Conservation (phyloP, 805 yeast genomes). For the Yarrowia yakushimensis region DNA sequence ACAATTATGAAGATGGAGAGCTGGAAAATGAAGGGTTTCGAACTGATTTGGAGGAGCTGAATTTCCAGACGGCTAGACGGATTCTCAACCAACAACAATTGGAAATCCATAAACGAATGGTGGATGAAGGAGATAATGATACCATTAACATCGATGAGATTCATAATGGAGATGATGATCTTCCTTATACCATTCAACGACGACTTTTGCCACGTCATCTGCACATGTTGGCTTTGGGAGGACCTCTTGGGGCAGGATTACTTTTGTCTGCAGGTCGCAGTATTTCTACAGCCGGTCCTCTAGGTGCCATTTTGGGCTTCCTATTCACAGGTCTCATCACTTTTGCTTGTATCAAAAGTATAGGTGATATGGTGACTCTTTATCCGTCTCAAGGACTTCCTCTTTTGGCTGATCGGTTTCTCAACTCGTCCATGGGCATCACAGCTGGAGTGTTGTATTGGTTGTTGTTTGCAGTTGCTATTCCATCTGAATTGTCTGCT, state of each 20-base stretch:
- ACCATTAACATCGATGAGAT: slow-evolving; percentile 27
- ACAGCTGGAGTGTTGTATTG: slow-evolving; percentile 72
- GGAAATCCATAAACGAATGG: slow-evolving; percentile 16
- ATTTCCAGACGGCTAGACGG: neutral
- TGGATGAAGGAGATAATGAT: slow-evolving; percentile 29
- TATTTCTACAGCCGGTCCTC: slow-evolving; percentile 68
- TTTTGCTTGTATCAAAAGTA: slow-evolving; percentile 63
- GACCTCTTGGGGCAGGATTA: slow-evolving; percentile 75
- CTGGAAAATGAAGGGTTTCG: slow-evolving; percentile 20
- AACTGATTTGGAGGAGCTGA: slow-evolving; percentile 16
- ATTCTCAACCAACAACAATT: slow-evolving; percentile 1
- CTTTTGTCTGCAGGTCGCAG: slow-evolving; percentile 70
- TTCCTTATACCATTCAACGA: slow-evolving; percentile 43
- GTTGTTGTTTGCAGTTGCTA: slow-evolving; percentile 64
- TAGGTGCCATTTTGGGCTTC: slow-evolving; percentile 70
- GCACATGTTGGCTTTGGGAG: slow-evolving; percentile 76
- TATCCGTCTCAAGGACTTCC: slow-evolving; percentile 75
- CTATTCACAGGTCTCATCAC: slow-evolving; percentile 62
- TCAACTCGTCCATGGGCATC: slow-evolving; percentile 58
- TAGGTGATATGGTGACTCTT: slow-evolving; percentile 78
- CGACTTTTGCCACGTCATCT: slow-evolving; percentile 62
- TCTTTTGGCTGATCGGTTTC: slow-evolving; percentile 67
- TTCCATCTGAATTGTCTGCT: slow-evolving; percentile 79
- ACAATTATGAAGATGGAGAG: slow-evolving; percentile 11
- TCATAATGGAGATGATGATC: slow-evolving; percentile 23